Evolutionary conservation across 2,329 filamentous ascomycete genomes (phyloP).

Genomic region (Calonectria honghensis): DNA sequence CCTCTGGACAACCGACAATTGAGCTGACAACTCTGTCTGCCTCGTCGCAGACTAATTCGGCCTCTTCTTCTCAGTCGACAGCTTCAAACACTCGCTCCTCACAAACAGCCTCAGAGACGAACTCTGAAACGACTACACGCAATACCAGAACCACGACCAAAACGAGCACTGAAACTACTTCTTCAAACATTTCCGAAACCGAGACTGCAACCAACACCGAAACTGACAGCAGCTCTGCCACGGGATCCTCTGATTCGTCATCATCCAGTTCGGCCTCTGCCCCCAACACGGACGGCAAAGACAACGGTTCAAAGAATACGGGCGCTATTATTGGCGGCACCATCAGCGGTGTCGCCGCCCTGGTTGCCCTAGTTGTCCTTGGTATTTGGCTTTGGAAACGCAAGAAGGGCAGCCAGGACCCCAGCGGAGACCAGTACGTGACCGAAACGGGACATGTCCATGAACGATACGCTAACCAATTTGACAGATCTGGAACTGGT

Average conservation of each 20-base stretch:
- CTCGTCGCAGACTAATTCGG: conserved; percentile 61
- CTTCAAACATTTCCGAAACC: conserved; percentile 41
- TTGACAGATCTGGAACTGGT: conserved; percentile 55
- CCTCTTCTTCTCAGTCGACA: conserved; percentile 59
- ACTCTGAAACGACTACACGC: conserved; percentile 24
- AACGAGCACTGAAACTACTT: conserved; percentile 36
- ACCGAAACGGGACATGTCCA: background rate
- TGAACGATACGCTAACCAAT: conserved; percentile 44
- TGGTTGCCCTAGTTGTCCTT: conserved; percentile 65
- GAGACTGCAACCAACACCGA: conserved; percentile 46
- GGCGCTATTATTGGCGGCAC: conserved; percentile 74
- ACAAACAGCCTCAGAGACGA: background rate
- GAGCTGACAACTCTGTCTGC: conserved; percentile 63
- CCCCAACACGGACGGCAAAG: conserved; percentile 54
- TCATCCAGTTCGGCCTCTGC: conserved; percentile 54
- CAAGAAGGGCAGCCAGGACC: conserved; percentile 64
- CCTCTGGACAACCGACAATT: conserved; percentile 62
- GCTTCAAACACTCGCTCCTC: conserved; percentile 4
- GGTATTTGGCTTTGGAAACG: conserved; percentile 67
- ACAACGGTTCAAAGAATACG: conserved; percentile 59
- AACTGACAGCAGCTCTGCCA: conserved; percentile 47
- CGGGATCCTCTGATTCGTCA: conserved; percentile 43
- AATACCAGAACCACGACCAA: conserved; percentile 27
- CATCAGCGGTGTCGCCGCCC: conserved; percentile 69
- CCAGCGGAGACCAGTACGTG: conserved; percentile 62